These are phyloP conservation scores for Narthecium ossifragum DNA, from an alignment of 106 monocot species.

Conservation along the genomic window DNA sequence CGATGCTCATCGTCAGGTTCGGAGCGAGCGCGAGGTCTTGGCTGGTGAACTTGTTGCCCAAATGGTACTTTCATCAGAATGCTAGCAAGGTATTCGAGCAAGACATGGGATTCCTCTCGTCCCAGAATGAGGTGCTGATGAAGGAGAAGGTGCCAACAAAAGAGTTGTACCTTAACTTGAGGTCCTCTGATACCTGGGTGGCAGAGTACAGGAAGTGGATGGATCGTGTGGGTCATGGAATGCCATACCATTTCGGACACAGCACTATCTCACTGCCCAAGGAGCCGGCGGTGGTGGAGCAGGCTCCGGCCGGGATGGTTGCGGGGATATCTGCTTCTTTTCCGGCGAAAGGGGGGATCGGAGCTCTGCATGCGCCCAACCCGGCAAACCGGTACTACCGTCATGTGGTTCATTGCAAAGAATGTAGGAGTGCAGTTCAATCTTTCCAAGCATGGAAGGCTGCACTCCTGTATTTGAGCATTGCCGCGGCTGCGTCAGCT, in stretches of 20 bases:
- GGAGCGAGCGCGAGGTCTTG: conserved; percentile 33
- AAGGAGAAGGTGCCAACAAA: conserved; percentile 68
- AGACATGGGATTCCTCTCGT: conserved; percentile 97
- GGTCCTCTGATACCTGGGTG: conserved; percentile 85
- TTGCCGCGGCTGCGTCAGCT: conserved; percentile 31
- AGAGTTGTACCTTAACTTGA: conserved; percentile 76
- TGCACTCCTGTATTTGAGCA: conserved; percentile 12
- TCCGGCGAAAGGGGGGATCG: conserved; percentile 69
- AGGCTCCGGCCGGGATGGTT: conserved; percentile 47
- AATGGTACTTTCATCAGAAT: conserved; percentile 92
- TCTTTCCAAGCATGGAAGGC: conserved; percentile 32
- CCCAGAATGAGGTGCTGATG: conserved; percentile 88
- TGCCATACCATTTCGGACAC: conserved; percentile 96
- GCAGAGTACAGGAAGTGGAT: conserved; percentile 95
- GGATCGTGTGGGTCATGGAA: conserved; percentile 86
- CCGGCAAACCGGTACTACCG: conserved; percentile 53
- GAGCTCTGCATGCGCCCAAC: conserved; percentile 38
- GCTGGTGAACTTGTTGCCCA: conserved; percentile 37
- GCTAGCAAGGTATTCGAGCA: conserved; percentile 91
- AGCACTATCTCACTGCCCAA: conserved; percentile 37
- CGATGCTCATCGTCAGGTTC: conserved; percentile 89
- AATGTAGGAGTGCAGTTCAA: conserved; percentile 31
- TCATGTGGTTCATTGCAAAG: conserved; percentile 75
- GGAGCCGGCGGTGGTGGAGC: conserved; percentile 58
- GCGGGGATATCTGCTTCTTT: conserved; percentile 45